Evolutionary conservation across 352 stramenopile genomes (phyloP).

Genomic region (Globisporangium spinosum): DNA sequence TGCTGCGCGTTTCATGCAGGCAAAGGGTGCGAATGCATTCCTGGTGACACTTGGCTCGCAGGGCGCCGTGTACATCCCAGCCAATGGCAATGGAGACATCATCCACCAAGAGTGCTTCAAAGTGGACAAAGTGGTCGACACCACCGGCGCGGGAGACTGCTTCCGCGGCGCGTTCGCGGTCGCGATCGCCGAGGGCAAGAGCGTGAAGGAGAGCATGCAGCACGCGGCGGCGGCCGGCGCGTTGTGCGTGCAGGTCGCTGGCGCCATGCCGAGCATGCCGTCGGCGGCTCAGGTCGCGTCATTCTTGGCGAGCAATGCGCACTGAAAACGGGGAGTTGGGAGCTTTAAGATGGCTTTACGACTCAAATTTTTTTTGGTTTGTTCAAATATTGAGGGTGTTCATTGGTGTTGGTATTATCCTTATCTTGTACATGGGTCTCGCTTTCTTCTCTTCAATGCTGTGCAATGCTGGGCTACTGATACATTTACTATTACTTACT

Average conservation of each 20-base stretch:
- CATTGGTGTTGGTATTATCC: not conserved
- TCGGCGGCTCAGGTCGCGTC: conserved; percentile 28
- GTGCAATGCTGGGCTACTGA: not conserved
- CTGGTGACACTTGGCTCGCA: conserved; percentile 67
- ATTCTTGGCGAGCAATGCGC: conserved; percentile 24
- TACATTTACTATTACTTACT: not conserved
- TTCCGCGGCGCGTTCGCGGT: conserved; percentile 73
- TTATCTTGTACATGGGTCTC: conserved; percentile 1
- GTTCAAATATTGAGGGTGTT: not conserved
- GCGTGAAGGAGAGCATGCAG: conserved; percentile 47
- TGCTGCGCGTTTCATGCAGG: conserved; percentile 49
- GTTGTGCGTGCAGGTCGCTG: conserved; percentile 58
- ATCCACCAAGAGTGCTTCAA: conserved; percentile 48
- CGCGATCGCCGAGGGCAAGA: conserved; percentile 39
- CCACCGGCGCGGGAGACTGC: conserved; percentile 76
- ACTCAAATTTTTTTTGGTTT: not conserved
- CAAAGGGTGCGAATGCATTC: conserved; percentile 45
- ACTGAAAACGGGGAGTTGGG: not conserved
- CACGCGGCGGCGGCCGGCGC: conserved; percentile 57
- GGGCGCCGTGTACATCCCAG: conserved; percentile 62
- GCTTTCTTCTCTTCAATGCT: not conserved
- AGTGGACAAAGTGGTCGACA: conserved; percentile 69
- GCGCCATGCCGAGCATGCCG: conserved; percentile 70
- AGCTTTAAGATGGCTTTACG: not conserved
- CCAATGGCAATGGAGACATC: conserved; percentile 21